A percentile compares a stretch with the other conserved stretches of the same genome.
Evolutionary conservation across 108 stramenopile species (phyloP).

Genomic region (Cyclotella sp.): DNA sequence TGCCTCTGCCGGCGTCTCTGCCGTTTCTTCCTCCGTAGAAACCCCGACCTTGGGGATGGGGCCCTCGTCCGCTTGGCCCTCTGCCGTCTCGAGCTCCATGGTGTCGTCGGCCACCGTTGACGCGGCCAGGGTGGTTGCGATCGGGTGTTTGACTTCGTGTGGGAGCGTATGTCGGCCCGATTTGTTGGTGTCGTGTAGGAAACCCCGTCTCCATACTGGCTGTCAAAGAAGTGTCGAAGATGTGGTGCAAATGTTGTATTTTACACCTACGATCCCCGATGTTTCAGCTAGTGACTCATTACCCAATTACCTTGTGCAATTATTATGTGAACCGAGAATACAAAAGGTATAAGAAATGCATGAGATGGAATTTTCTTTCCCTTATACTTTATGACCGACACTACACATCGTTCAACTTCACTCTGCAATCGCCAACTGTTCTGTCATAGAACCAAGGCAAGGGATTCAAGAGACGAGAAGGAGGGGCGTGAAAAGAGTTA

Average conservation of each 20-base stretch:
- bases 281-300: not conserved
- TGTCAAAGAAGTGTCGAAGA: no score
- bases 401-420: no score
- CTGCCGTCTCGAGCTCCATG: conserved; percentile 1
- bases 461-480: no score
- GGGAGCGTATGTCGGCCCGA: not conserved
- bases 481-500: no score
- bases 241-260: no score
- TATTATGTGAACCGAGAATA: not conserved
- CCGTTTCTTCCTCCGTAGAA: not conserved
- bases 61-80: not conserved
- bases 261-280: no score
- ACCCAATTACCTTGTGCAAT: not conserved
- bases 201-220: not conserved
- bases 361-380: no score
- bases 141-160: conserved; percentile 33
- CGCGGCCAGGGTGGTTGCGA: conserved; percentile 7
- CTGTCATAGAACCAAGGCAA: no score
- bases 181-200: not conserved
- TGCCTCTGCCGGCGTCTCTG: conserved; percentile 22
- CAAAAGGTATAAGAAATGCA: not conserved
- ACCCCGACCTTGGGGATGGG: not conserved
- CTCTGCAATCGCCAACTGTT: no score
- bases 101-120: not conserved
- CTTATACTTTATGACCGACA: no score